Percentiles rank a stretch among this genome's conserved stretches.
These are phyloP conservation scores for Effrenium voratum DNA, from an alignment of 73 alveolate species.

Conservation along the genomic window DNA sequence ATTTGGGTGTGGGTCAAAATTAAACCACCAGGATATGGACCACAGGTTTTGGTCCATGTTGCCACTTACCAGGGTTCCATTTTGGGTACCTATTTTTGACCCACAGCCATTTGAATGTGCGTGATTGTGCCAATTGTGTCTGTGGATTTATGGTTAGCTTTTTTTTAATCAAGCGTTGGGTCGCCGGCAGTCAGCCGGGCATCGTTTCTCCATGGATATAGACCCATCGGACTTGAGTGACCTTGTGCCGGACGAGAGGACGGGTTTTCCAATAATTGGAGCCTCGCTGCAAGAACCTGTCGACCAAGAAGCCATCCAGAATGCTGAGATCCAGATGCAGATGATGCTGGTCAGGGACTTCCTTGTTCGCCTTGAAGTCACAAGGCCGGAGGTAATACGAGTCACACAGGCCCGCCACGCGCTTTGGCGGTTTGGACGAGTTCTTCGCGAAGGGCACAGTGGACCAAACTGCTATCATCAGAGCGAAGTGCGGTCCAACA, in stretches of 20 bases:
- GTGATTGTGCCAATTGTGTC: too few species aligned
- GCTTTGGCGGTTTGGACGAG: neutral
- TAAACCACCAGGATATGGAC: too few species aligned
- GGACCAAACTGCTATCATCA: neutral
- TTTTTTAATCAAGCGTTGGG: too few species aligned
- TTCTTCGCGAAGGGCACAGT: neutral
- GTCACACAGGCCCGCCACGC: neutral
- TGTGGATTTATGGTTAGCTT: too few species aligned
- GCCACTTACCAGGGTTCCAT: too few species aligned
- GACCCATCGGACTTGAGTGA: too few species aligned
- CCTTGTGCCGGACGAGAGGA: neutral
- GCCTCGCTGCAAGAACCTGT: neutral
- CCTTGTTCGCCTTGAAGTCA: neutral
- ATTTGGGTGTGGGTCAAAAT: too few species aligned
- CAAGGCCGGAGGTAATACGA: neutral
- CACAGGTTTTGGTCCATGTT: too few species aligned
- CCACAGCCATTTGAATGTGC: too few species aligned
- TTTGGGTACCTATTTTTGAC: too few species aligned
- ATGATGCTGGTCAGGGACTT: neutral
- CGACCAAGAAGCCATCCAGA: neutral
- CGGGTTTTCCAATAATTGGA: neutral
- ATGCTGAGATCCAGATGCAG: neutral
- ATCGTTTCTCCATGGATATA: too few species aligned
- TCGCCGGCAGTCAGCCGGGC: too few species aligned
- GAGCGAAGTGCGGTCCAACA: neutral